Base-by-base conservation (phyloP, 768 basidiomycete genomes). In the Serpula lacrymans region DNA sequence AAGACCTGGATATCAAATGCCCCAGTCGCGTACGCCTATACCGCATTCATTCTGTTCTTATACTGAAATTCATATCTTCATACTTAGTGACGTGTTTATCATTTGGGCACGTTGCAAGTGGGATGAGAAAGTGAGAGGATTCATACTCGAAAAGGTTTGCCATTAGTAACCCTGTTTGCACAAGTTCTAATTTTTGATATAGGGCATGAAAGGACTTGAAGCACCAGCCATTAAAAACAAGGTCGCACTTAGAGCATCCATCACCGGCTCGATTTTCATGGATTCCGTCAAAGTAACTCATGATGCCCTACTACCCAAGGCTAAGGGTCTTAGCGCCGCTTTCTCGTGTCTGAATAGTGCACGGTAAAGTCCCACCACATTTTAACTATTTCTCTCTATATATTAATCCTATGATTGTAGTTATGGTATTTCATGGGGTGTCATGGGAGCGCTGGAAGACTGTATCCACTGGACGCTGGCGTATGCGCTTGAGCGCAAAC, bases 1-100 rank as follows among this genome's bases (percentile, higher is more conserved):
- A 98, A 98, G 71, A 98, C 92, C 0, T 98, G 95, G 95, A 98
- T 98, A 56, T 80, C 91, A 11, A 96, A 96, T 56, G 80, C 93
- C 1, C 92, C 93, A 7, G 80, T 88, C 39, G 91, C 93, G 82
- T 89, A 56, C 63, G 83, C 70, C 30, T 29, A 9, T 34, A 8
- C 30, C 34, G 26, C 28, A 34, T 46, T 21, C 29, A 35, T 32
- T 26, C 36, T 25, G 14, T 31, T 26, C 17, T 34, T 12, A 41
- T 7, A 34, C 47, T 51, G 24, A 52, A 43, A 41, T 11, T 27
- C 28, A 41, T 40, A 32, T 28, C 16, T 41, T 38, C 43, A n/a
- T n/a, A n/a, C 21, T 5, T 37, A 91, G 88, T 1, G 94, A 96
- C 48, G 58, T 98, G 1, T 94, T 96, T 57, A 70, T 98, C 21